Evolutionary conservation across 352 stramenopile genomes (phyloP), one percentile per base, ranked within the genome.

Genomic region (Blastocystis sp.): DNA sequence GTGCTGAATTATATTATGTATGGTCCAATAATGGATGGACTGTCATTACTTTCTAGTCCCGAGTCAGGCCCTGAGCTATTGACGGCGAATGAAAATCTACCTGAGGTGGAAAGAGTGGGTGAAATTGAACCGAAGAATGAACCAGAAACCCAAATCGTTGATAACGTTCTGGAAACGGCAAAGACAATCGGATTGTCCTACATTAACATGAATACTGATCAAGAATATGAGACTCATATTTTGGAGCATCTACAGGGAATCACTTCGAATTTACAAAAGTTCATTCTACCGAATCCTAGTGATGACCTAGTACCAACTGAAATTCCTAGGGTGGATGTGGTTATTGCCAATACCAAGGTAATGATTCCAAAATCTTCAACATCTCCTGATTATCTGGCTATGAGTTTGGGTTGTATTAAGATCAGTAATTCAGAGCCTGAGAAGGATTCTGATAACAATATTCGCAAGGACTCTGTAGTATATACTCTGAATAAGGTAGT

Each of bases 111-210:
- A 24, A n/a, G 11, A 59, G 50, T n/a, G 20, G 50, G 11, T 1
- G 50, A 59, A 59, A n/a, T 2, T n/a, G 63, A 37, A 41, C 7
- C 63, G n/a, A 37, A 26, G 59, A 24, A 37, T 16, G 41, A 3
- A 26, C 73, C 50, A 9, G 43, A 65, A 11, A 85, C 73, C 7
- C 73, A 85, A 37, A 85, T 85, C 47, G 54, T 85, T 20, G 73
- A 68, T 37, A 85, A 85, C 55, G 24, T 85, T 37, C 20, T 66
- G 13, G 73, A 85, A 18, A 66, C 43, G 20, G 73, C 73, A 34
- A 66, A 85, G 45, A 85, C 11, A 5, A 85, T 85, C 56, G 73
- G 73, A 69, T 66, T 85, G 73, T 53, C 59, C 53, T 85, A 85
- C 50, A 85, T 85, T 43, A 53, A 66, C 20, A 85, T 55, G 20